phyloP scores from a whole-genome alignment of 345 rosid species.

The Eucalyptus curtisii region DNA sequence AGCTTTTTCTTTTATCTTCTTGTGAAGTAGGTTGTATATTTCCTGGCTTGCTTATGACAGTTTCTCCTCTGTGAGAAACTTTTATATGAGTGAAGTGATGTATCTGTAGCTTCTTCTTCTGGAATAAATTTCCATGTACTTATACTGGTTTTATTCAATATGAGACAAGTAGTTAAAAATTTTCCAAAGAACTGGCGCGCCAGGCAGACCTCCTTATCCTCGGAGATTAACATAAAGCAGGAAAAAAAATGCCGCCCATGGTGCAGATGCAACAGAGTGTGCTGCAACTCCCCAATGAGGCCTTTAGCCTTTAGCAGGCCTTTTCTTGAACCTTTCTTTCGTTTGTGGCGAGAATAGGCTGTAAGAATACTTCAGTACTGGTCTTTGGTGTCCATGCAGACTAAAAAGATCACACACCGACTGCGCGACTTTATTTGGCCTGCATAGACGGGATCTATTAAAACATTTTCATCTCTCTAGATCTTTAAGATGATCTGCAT shows the following conservation, averaged over 20 bases:
- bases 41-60: not conserved
- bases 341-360: not conserved
- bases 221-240: not conserved
- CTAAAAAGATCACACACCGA: not conserved
- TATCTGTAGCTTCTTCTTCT: not conserved
- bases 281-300: not conserved
- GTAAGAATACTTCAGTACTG: not conserved
- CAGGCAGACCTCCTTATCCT: not conserved
- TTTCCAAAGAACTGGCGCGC: not conserved
- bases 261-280: not conserved
- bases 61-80: not conserved
- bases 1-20: not conserved
- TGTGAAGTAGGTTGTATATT: not conserved
- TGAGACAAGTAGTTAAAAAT: not conserved
- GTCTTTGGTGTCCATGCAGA: not conserved
- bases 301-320: not conserved
- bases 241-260: not conserved
- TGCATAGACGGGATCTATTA: not conserved
- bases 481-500: not conserved
- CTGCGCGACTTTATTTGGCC: not conserved
- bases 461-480: not conserved
- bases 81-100: not conserved
- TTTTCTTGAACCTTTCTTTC: not conserved
- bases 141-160: not conserved
- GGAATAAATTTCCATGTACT: not conserved